Evolutionary conservation across 805 yeast species (phyloP).

Genomic region (Lachancea lanzarotensis): DNA sequence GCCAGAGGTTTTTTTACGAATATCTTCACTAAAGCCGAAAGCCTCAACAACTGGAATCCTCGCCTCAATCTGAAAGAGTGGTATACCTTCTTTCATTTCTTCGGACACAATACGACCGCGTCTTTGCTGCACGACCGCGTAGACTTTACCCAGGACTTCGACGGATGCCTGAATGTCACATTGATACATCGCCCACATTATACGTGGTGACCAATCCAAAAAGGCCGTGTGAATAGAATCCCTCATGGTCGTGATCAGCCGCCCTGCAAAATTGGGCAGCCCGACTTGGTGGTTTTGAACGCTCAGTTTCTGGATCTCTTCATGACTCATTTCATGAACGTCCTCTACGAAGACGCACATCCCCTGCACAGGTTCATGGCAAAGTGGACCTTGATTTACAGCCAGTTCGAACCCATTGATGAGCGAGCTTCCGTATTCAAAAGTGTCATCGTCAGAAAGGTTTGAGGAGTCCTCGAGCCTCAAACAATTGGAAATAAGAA

Average conservation of each 20-base stretch:
- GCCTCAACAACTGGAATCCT: slow-evolving; percentile 90
- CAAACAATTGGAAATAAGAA: slow-evolving; percentile 43
- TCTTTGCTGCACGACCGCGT: slow-evolving; percentile 85
- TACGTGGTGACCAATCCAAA: slow-evolving; percentile 78
- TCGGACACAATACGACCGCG: slow-evolving; percentile 82
- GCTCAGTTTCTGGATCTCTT: slow-evolving; percentile 21
- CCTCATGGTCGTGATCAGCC: slow-evolving; percentile 65
- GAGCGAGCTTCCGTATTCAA: slow-evolving; percentile 54
- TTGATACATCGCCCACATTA: slow-evolving; percentile 85
- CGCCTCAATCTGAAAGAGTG: slow-evolving; percentile 84
- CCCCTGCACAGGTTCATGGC: slow-evolving; percentile 84
- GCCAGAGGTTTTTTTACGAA: slow-evolving; percentile 88
- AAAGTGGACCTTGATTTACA: slow-evolving; percentile 77
- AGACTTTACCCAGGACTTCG: slow-evolving; percentile 91
- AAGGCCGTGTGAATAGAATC: slow-evolving; percentile 67
- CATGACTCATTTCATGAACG: slow-evolving; percentile 29
- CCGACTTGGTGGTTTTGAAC: slow-evolving; percentile 23
- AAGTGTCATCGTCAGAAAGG: slow-evolving; percentile 11
- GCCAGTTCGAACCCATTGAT: slow-evolving; percentile 83
- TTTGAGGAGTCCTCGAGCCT: slow-evolving; percentile 30
- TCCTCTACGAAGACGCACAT: slow-evolving; percentile 49
- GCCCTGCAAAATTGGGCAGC: slow-evolving; percentile 53
- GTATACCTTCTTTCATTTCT: slow-evolving; percentile 98
- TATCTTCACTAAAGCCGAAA: slow-evolving; percentile 93
- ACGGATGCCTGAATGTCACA: slow-evolving; percentile 95